Base-by-base conservation (phyloP, 495 filamentous ascomycete species). In the Bombardia bombarda region DNA sequence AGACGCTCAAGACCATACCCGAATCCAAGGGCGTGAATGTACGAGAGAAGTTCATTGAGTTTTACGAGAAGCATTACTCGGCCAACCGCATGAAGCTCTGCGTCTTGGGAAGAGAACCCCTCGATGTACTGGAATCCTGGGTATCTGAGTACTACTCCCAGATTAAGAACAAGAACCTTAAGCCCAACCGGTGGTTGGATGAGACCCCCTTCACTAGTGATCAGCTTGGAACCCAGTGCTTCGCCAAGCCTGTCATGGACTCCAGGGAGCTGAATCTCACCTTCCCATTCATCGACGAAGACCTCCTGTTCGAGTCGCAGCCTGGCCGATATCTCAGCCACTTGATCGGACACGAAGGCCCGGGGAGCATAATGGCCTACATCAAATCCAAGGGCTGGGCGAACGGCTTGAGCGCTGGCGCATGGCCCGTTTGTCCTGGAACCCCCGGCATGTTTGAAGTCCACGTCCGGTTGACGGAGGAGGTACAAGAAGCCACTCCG, bases 171-270 rank as follows among this genome's bases (percentile, higher is more conserved):
- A 93, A 97, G 68, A 65, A 89, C 56, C 70, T 97, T 1, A 68
- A 81, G 4, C 82, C 82, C 52, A 87, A 87, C 49, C 72, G 86
- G 36, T 96, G 90, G 90, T 81, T 85, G 49, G 72, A 77, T 41
- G 74, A 84, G 37, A 70, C 78, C 19, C 83, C 86, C 0, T 86
- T 81, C 52, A 75, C 75, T 12, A 48, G 79, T 44, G 71, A 79
- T 1, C 74, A 88, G 40, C 72, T 92, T 30, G 74, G 82, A 46
- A 87, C 80, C 3, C 86, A 90, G 62, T 78, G 86, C 34, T 95
- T 95, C 66, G 88, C 89, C 18, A 96, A 95, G 63, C 92, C 92
- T 1, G 93, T 99, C 25, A 94, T 95, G 86, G 90, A 99, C 47
- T 80, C 80, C 14, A 75, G 88, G 37, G 79, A 82, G 21, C 67